Percentiles rank a stretch among this genome's conserved stretches.
Conservation (phyloP, 768 basidiomycete genomes). For the Rhizopogon vesiculosus region DNA sequence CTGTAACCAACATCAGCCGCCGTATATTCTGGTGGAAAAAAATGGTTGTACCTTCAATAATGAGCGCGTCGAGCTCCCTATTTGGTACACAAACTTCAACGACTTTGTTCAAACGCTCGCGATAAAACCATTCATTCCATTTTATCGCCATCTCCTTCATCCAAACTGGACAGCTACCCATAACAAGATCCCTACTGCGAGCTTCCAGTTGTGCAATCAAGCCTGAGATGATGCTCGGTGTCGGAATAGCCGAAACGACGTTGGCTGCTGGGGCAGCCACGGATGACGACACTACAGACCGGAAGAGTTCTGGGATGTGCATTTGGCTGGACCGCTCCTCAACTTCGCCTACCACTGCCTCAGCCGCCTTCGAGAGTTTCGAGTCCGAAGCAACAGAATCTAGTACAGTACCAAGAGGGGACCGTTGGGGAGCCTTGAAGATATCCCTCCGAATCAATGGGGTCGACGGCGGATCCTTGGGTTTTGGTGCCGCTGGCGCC, state of each 20-base stretch:
- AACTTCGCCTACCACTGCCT: constrained; percentile 37
- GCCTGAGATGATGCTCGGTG: not conserved
- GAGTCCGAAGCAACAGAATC: constrained; percentile 60
- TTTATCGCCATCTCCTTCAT: constrained; percentile 19
- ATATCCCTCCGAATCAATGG: constrained; percentile 36
- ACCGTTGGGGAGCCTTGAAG: constrained; percentile 36
- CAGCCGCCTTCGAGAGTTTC: constrained; percentile 45
- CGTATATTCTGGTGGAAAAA: not conserved
- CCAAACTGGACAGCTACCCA: constrained; percentile 26
- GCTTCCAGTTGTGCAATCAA: not conserved
- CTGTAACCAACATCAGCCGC: constrained; percentile 30
- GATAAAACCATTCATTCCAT: constrained; percentile 50
- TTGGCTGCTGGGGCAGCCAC: not conserved
- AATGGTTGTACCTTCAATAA: constrained; percentile 48
- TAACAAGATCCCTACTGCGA: constrained; percentile 3
- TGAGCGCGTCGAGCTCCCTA: constrained; percentile 55
- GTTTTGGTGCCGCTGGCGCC: constrained; percentile 24
- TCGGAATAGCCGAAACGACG: not conserved
- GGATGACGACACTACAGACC: constrained; percentile 29
- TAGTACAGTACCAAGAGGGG: constrained; percentile 50
- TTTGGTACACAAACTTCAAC: constrained; percentile 56
- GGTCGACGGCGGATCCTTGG: constrained; percentile 25
- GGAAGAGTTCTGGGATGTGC: constrained; percentile 48
- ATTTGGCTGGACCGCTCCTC: constrained; percentile 12
- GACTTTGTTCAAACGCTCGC: constrained; percentile 45